phyloP scores from a whole-genome alignment of 768 basidiomycete species.

The Wakefieldia striispora region DNA sequence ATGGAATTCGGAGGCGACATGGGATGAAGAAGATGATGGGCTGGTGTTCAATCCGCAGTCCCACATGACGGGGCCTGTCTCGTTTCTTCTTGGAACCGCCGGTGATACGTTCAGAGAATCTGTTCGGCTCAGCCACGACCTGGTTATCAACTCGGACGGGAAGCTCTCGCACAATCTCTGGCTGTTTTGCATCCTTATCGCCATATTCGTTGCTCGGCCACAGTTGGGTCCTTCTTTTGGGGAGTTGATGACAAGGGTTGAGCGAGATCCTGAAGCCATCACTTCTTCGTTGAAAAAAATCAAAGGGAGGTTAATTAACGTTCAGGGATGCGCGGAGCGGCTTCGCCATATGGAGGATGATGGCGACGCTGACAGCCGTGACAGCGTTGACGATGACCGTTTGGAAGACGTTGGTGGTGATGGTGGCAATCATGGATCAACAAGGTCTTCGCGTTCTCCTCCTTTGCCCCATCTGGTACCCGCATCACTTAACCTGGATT shows the following conservation, averaged over 20 bases:
- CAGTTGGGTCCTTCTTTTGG: conserved; percentile 12
- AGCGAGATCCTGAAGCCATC: conserved; percentile 9
- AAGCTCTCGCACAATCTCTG: conserved; percentile 50
- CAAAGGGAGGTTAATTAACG: conserved; percentile 24
- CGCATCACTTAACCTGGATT: conserved; percentile 10
- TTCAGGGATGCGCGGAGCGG: conserved; percentile 22
- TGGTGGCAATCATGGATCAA: conserved; percentile 25
- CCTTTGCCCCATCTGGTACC: conserved; percentile 23
- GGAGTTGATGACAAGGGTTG: conserved; percentile 13
- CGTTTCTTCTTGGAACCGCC: conserved; percentile 9
- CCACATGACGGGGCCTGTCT: conserved; percentile 8
- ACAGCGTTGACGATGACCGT: conserved; percentile 14
- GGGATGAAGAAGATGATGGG: conserved; percentile 26
- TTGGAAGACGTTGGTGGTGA: conserved; percentile 14
- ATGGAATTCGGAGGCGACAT: conserved; percentile 23
- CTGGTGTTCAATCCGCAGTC: conserved; percentile 29
- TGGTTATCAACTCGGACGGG: conserved; percentile 51
- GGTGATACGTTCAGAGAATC: conserved; percentile 4
- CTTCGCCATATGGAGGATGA: conserved; percentile 17
- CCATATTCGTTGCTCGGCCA: conserved; percentile 15
- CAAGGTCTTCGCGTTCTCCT: conserved; percentile 4
- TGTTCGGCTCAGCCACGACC: conserved; percentile 12
- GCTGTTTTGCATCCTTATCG: conserved; percentile 39
- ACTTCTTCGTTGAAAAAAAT: conserved; percentile 15
- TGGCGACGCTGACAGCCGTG: background rate